Evolutionary conservation across 768 basidiomycete species (phyloP).

Genomic region (Tricholoma furcatifolium): DNA sequence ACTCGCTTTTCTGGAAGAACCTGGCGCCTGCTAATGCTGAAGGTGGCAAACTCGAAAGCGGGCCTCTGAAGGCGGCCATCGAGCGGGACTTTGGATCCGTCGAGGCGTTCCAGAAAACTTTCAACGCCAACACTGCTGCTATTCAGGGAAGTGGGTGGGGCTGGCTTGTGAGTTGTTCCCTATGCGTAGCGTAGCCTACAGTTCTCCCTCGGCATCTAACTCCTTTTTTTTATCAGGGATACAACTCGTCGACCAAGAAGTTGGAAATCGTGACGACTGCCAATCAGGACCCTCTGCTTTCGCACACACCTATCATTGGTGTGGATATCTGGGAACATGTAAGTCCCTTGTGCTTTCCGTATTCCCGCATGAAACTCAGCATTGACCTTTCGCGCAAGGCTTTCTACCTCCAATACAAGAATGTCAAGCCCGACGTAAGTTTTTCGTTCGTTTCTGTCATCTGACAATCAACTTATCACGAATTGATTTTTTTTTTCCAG

Average conservation of each 20-base stretch:
- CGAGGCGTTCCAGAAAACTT: constrained; percentile 79
- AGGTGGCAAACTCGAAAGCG: constrained; percentile 64
- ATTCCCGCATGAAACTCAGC: neutral
- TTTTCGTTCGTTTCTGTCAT: neutral
- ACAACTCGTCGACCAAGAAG: constrained; percentile 60
- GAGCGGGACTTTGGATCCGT: constrained; percentile 84
- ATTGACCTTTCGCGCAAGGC: constrained; percentile 39
- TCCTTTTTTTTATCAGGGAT: constrained; percentile 48
- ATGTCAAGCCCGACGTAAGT: constrained; percentile 91
- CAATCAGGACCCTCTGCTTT: constrained; percentile 89
- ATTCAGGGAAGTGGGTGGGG: constrained; percentile 99
- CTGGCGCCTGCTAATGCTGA: constrained; percentile 69
- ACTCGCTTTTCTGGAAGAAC: constrained; percentile 97
- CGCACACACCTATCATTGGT: constrained; percentile 88
- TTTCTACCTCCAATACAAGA: constrained; percentile 85
- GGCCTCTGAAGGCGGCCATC: constrained; percentile 74
- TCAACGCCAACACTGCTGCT: constrained; percentile 86
- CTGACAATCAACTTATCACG: neutral
- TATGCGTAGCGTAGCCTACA: neutral
- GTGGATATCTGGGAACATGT: constrained; percentile 98
- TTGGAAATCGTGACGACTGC: constrained; percentile 91
- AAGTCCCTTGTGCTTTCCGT: constrained; percentile 29
- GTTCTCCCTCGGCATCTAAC: neutral
- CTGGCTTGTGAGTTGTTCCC: constrained; percentile 68
- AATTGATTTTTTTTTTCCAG: constrained; percentile 34